Conservation (phyloP, 2,329 filamentous ascomycete genomes). For the Triangularia setosa region DNA sequence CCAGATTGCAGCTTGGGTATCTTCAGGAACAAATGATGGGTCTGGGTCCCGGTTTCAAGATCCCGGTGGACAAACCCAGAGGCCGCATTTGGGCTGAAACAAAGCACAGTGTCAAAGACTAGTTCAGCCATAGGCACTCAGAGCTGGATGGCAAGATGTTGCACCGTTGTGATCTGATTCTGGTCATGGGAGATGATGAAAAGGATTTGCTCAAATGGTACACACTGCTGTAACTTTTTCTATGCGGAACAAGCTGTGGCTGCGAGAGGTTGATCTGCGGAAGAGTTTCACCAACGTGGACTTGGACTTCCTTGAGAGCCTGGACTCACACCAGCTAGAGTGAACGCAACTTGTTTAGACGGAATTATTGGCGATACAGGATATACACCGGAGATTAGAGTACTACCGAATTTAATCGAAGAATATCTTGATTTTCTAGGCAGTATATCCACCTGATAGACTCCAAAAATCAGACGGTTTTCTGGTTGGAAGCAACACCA, state of each 20-base stretch:
- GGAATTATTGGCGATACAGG: no score
- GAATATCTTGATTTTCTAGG: no score
- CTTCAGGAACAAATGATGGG: slow-evolving; percentile 30
- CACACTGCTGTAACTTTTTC: slow-evolving; percentile 37
- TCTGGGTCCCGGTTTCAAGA: slow-evolving; percentile 30
- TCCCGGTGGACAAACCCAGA: slow-evolving; percentile 5
- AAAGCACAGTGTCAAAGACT: slow-evolving; percentile 11
- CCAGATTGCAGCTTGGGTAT: slow-evolving; percentile 9
- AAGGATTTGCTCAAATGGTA: slow-evolving; percentile 38
- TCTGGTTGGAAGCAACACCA: no score
- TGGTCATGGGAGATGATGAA: slow-evolving; percentile 44
- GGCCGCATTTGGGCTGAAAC: neutral
- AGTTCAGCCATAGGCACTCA: slow-evolving; percentile 4
- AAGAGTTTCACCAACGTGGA: slow-evolving; percentile 48
- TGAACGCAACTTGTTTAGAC: slow-evolving; percentile 8
- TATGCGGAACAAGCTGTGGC: slow-evolving; percentile 47
- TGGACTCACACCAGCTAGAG: slow-evolving; percentile 39
- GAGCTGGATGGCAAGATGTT: slow-evolving; percentile 36
- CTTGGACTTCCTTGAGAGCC: slow-evolving; percentile 38
- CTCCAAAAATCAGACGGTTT: no score
- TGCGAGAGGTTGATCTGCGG: slow-evolving; percentile 48
- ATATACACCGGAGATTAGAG: no score
- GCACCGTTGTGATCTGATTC: slow-evolving; percentile 39
- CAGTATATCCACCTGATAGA: no score
- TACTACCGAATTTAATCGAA: no score